Conservation (phyloP, 2,329 filamentous ascomycete species). For the Penicillium occitanis region DNA sequence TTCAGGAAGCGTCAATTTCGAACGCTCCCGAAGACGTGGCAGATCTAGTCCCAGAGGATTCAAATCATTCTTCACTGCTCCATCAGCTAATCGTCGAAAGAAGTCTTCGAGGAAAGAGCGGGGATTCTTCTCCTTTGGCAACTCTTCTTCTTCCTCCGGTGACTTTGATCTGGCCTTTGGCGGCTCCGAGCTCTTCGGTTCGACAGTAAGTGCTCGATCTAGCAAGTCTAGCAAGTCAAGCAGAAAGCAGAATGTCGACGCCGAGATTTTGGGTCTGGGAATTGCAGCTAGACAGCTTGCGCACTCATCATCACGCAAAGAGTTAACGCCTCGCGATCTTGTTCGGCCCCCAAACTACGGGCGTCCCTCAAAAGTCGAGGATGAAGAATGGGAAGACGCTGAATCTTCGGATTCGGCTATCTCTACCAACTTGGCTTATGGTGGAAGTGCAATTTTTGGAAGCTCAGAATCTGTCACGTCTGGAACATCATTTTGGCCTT, state of each 20-base stretch:
- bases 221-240: conserved; percentile 36
- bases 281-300: conserved; percentile 45
- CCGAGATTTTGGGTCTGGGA: conserved; percentile 50
- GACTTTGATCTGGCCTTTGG: conserved; percentile 70
- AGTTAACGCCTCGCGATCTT: conserved; percentile 32
- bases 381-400: conserved; percentile 61
- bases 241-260: conserved; percentile 41
- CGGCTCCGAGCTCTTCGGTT: conserved; percentile 54
- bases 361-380: conserved; percentile 38
- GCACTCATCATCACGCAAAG: conserved; percentile 35
- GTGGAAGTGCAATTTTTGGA: conserved; percentile 46
- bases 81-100: conserved; percentile 54
- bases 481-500: conserved; percentile 58
- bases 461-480: conserved; percentile 56
- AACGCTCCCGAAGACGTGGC: conserved; percentile 16
- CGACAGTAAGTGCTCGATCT: conserved; percentile 18
- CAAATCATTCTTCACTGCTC: conserved; percentile 62
- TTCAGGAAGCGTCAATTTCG: conserved; percentile 30
- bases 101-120: conserved; percentile 48
- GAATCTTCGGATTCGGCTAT: conserved; percentile 49
- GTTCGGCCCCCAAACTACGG: conserved; percentile 19
- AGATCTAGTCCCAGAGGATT: conserved; percentile 46
- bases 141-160: conserved; percentile 66
- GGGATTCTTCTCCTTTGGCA: conserved; percentile 59
- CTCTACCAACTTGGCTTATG: conserved; percentile 55